These are phyloP conservation scores for Choiromyces venosus DNA, from an alignment of 495 filamentous ascomycete genomes.

Conservation along the genomic window DNA sequence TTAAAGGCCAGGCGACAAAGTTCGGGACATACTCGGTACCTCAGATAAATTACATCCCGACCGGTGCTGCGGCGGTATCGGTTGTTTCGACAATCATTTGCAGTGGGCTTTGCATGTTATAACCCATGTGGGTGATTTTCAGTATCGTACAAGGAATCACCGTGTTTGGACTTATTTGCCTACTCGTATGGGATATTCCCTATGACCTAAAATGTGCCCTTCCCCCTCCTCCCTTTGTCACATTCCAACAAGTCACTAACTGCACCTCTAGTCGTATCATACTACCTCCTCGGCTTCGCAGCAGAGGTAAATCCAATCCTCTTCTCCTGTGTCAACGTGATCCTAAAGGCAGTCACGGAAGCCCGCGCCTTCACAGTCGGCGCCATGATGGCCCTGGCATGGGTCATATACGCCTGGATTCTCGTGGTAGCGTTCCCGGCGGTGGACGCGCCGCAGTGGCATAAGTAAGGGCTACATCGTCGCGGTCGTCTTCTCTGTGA, in stretches of 20 bases:
- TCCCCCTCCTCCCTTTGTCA: not conserved
- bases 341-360: slow-evolving; percentile 51
- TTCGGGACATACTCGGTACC: slow-evolving; percentile 47
- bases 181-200: slow-evolving; percentile 49
- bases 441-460: slow-evolving; percentile 48
- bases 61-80: slow-evolving; percentile 50
- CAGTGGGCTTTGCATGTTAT: slow-evolving; percentile 33
- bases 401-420: slow-evolving; percentile 35
- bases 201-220: slow-evolving; percentile 35
- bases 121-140: slow-evolving; percentile 15
- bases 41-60: slow-evolving; percentile 44
- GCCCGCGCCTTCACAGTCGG: slow-evolving; percentile 50
- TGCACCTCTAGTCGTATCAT: slow-evolving; percentile 24
- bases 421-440: slow-evolving; percentile 50
- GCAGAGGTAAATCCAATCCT: slow-evolving; percentile 22
- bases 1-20: slow-evolving; percentile 46
- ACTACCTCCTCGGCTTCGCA: slow-evolving; percentile 19
- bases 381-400: slow-evolving; percentile 49
- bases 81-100: slow-evolving; percentile 44
- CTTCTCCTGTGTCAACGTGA: slow-evolving; percentile 50
- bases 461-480: slow-evolving; percentile 49
- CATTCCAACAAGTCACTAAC: not conserved
- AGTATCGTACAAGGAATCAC: slow-evolving; percentile 30
- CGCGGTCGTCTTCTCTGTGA: slow-evolving; percentile 44
- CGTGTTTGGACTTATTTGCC: slow-evolving; percentile 21